A percentile compares a stretch with the other conserved stretches of the same genome.
These are phyloP conservation scores for Xylariaceae sp. DNA, from an alignment of 2,329 filamentous ascomycete genomes.

Conservation along the genomic window DNA sequence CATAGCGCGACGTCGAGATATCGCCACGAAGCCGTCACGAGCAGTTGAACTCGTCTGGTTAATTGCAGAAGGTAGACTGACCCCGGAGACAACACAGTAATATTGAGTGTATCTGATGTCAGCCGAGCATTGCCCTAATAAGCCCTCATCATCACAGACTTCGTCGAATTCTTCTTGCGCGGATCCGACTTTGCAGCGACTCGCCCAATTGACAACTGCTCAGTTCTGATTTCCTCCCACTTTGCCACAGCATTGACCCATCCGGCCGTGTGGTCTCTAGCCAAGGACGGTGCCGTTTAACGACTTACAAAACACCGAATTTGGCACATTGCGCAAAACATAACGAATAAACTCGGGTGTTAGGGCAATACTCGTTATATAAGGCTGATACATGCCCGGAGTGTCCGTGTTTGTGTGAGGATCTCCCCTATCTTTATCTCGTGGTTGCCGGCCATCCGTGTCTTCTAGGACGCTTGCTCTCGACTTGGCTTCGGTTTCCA, in stretches of 20 bases:
- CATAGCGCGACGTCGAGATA: constrained; percentile 16
- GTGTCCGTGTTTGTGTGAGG: not conserved
- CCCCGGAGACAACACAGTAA: constrained; percentile 1
- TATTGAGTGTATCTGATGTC: not conserved
- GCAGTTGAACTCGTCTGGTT: not conserved
- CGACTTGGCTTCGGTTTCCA: constrained; percentile 1
- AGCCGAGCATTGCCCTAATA: constrained; percentile 1
- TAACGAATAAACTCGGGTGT: not conserved
- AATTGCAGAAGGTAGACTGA: constrained; percentile 1
- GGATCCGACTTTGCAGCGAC: constrained; percentile 1
- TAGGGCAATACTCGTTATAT: not conserved
- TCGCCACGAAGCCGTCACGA: constrained; percentile 7
- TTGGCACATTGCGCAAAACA: not conserved
- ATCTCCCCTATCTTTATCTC: not conserved
- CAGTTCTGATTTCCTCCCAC: not conserved
- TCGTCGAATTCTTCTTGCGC: constrained; percentile 5
- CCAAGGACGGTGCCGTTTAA: not conserved
- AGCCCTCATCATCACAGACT: not conserved
- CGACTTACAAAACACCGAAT: not conserved
- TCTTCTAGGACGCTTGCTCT: constrained; percentile 18
- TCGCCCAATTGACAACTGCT: not conserved
- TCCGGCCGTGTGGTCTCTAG: not conserved
- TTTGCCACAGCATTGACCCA: not conserved
- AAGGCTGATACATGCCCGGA: not conserved
- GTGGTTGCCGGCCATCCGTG: constrained; percentile 3